These are phyloP conservation scores for Blastobotrys illinoisensis DNA, from an alignment of 1,139 yeast species.

Conservation along the genomic window DNA sequence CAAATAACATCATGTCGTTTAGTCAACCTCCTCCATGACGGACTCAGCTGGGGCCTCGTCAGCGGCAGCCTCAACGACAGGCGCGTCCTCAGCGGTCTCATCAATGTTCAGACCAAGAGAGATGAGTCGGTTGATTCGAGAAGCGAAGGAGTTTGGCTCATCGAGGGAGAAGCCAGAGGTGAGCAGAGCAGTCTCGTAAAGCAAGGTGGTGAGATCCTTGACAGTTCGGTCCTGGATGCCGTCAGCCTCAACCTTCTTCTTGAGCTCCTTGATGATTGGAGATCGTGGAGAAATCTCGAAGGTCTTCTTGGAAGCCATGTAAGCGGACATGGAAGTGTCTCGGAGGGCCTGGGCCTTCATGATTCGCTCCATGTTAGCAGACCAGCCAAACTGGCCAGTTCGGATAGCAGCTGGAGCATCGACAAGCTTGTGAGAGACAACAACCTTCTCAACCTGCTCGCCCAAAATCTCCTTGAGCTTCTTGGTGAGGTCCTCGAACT, in stretches of 20 bases:
- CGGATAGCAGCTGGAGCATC: constrained; percentile 99
- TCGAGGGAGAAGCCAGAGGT: constrained; percentile 99
- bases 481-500: constrained; percentile 88
- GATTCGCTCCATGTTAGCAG: constrained; percentile 99
- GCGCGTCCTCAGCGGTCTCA: constrained; percentile 65
- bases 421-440: constrained; percentile 93
- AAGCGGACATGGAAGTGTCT: constrained; percentile 97
- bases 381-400: constrained; percentile 99
- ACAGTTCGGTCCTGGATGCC: constrained; percentile 99
- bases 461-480: constrained; percentile 96
- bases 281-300: constrained; percentile 98
- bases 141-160: constrained; percentile 96
- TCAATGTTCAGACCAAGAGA: constrained; percentile 98
- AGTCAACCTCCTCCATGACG: constrained; percentile 99
- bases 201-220: constrained; percentile 91
- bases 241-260: constrained; percentile 91
- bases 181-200: constrained; percentile 95
- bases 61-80: constrained; percentile 43
- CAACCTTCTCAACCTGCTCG: constrained; percentile 98
- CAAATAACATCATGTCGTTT: constrained; percentile 28
- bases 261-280: constrained; percentile 90
- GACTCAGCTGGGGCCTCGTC: constrained; percentile 67
- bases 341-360: constrained; percentile 99
- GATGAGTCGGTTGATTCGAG: constrained; percentile 96
- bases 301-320: constrained; percentile 99